These are phyloP conservation scores for Lichtheimia corymbifera DNA, from an alignment of 371 early-diverging fungal species.

Conservation along the genomic window DNA sequence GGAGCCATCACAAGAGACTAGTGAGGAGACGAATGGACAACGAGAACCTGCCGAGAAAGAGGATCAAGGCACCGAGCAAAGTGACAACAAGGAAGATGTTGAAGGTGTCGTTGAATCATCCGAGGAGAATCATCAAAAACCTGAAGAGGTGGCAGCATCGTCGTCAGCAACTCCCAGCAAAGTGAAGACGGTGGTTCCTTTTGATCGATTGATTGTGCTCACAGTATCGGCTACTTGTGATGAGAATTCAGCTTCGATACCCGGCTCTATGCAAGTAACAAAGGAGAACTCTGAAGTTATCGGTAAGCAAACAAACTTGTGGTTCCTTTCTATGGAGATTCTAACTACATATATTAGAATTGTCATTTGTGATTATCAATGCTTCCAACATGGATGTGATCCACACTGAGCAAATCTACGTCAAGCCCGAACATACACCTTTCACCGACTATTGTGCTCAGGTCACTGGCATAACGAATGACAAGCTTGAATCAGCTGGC, in stretches of 20 bases:
- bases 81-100: not conserved
- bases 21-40: not conserved
- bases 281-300: conserved; percentile 54
- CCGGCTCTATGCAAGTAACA: conserved; percentile 63
- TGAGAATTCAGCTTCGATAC: conserved; percentile 61
- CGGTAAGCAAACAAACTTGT: conserved; percentile 22
- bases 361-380: conserved; percentile 44
- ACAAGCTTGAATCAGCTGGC: conserved; percentile 55
- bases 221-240: conserved; percentile 76
- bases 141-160: conserved; percentile 1
- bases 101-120: not conserved
- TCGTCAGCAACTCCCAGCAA: not conserved
- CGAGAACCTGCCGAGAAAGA: not conserved
- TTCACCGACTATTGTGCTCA: conserved; percentile 67
- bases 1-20: not conserved
- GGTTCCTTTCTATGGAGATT: not conserved
- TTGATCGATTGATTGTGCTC: conserved; percentile 67
- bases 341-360: conserved; percentile 19
- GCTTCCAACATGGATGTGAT: conserved; percentile 45
- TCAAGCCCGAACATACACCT: conserved; percentile 68
- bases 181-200: conserved; percentile 36
- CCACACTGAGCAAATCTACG: conserved; percentile 63
- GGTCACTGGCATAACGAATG: conserved; percentile 67
- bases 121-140: not conserved
- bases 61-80: too few species aligned